These are phyloP conservation scores for Globisporangium nunn DNA, from an alignment of 352 stramenopile genomes.

Conservation along the genomic window DNA sequence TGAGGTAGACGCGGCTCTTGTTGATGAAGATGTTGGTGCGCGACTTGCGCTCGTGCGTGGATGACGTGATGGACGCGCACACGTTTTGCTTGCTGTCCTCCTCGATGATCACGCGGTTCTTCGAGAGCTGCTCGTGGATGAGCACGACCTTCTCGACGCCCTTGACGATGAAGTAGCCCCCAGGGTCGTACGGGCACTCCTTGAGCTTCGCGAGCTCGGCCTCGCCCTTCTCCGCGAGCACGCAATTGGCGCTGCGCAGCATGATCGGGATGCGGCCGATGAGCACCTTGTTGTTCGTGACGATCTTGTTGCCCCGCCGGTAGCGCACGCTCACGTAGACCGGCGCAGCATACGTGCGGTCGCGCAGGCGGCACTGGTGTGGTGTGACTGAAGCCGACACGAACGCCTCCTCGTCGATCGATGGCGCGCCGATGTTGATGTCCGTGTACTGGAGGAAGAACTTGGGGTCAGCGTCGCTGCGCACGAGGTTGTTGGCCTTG, in stretches of 20 bases:
- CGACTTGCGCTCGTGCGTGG: slow-evolving; percentile 98
- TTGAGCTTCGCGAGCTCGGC: slow-evolving; percentile 94
- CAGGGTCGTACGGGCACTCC: slow-evolving; percentile 99
- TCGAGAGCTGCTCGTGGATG: slow-evolving; percentile 99
- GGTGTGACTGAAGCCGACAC: slow-evolving; percentile 91
- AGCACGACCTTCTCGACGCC: slow-evolving; percentile 98
- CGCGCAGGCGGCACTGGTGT: slow-evolving; percentile 97
- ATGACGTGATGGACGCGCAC: slow-evolving; percentile 95
- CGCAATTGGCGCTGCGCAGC: slow-evolving; percentile 95
- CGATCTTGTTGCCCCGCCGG: slow-evolving; percentile 95
- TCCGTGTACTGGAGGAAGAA: slow-evolving; percentile 99
- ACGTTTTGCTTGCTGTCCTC: slow-evolving; percentile 91
- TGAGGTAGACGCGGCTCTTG: slow-evolving; percentile 96
- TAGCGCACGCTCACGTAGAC: slow-evolving; percentile 99
- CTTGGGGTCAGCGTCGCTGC: slow-evolving; percentile 94
- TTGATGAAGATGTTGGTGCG: slow-evolving; percentile 96
- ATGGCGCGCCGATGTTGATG: slow-evolving; percentile 95
- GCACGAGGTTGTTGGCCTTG: slow-evolving; percentile 88
- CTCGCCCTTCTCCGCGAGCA: slow-evolving; percentile 93
- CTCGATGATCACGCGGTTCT: slow-evolving; percentile 99
- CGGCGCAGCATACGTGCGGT: slow-evolving; percentile 98
- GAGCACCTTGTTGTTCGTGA: slow-evolving; percentile 96
- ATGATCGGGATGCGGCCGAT: slow-evolving; percentile 98
- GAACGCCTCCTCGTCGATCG: slow-evolving; percentile 96
- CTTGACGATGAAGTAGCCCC: slow-evolving; percentile 99